phyloP scores from a whole-genome alignment of 2,329 filamentous ascomycete species.

The Microsporum audouinii region DNA sequence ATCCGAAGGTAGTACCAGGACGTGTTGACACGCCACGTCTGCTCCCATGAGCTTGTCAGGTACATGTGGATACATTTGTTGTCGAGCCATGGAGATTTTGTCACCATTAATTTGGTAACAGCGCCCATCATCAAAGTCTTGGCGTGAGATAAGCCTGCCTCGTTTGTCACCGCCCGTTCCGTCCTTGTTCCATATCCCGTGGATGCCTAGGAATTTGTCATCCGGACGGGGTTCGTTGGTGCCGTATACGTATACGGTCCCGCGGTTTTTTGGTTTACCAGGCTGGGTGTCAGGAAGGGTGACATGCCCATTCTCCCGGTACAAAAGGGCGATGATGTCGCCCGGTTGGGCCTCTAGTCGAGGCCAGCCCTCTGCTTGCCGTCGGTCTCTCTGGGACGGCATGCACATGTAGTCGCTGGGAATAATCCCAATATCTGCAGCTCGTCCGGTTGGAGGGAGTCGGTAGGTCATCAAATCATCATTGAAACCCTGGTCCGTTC shows the following conservation, averaged over 20 bases:
- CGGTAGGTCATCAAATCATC: conserved; percentile 53
- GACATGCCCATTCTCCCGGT: conserved; percentile 68
- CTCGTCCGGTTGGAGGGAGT: conserved; percentile 45
- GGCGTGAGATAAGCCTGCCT: conserved; percentile 62
- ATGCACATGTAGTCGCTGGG: conserved; percentile 52
- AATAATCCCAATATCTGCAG: conserved; percentile 39
- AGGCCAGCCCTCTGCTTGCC: conserved; percentile 49
- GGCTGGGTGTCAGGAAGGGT: conserved; percentile 46
- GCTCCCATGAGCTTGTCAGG: conserved; percentile 43
- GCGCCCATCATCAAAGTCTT: conserved; percentile 79
- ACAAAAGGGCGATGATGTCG: conserved; percentile 54
- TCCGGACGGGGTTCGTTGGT: conserved; percentile 48
- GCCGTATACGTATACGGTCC: conserved; percentile 65
- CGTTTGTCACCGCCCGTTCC: conserved; percentile 70
- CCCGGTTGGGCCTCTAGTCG: conserved; percentile 51
- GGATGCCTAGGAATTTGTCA: conserved; percentile 53
- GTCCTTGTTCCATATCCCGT: conserved; percentile 64
- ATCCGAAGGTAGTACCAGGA: conserved; percentile 61
- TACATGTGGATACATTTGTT: conserved; percentile 42
- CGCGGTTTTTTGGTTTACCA: conserved; percentile 53
- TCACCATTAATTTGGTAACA: conserved; percentile 70
- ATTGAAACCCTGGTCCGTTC: conserved; percentile 44
- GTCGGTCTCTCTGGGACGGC: conserved; percentile 48
- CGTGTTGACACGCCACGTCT: conserved; percentile 68
- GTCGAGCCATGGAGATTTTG: conserved; percentile 49